Evolutionary conservation across 345 rosid species (phyloP).

Genomic region (Erodium maritimum): DNA sequence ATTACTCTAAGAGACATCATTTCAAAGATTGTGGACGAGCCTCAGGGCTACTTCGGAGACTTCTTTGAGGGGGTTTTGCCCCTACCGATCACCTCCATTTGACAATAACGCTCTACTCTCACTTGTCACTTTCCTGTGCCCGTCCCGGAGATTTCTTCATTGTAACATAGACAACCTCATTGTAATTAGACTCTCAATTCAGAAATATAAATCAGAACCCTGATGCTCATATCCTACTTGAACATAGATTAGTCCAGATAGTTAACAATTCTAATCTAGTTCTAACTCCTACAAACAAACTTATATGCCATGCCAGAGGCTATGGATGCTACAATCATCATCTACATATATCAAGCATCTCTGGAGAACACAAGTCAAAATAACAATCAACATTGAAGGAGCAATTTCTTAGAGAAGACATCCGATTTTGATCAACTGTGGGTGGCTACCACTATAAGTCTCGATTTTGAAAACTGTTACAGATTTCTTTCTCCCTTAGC

Average conservation of each 20-base stretch:
- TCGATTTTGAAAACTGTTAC: no score
- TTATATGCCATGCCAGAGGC: no score
- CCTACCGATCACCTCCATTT: conserved; percentile 56
- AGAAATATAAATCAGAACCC: no score
- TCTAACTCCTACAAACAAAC: not conserved
- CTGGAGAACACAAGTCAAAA: not conserved
- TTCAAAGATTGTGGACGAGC: conserved; percentile 84
- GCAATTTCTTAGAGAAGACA: not conserved
- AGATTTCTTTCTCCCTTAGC: not conserved
- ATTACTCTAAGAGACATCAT: conserved; percentile 87
- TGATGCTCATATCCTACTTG: no score
- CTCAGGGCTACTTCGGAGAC: conserved; percentile 93
- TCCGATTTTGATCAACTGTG: no score
- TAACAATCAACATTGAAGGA: not conserved
- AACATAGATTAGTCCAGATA: no score
- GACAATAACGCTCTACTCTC: conserved; percentile 2
- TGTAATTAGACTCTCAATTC: not conserved
- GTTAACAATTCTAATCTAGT: no score
- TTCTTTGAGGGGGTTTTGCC: conserved; percentile 90
- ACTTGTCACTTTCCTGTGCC: no score
- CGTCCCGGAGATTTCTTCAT: no score
- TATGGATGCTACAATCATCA: not conserved
- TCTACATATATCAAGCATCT: not conserved
- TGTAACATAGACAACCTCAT: not conserved
- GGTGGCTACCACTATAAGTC: no score